Percentiles rank a stretch among this genome's conserved stretches.
Evolutionary conservation across 2,329 filamentous ascomycete species (phyloP).

Genomic region (Xylariaceae sp.): DNA sequence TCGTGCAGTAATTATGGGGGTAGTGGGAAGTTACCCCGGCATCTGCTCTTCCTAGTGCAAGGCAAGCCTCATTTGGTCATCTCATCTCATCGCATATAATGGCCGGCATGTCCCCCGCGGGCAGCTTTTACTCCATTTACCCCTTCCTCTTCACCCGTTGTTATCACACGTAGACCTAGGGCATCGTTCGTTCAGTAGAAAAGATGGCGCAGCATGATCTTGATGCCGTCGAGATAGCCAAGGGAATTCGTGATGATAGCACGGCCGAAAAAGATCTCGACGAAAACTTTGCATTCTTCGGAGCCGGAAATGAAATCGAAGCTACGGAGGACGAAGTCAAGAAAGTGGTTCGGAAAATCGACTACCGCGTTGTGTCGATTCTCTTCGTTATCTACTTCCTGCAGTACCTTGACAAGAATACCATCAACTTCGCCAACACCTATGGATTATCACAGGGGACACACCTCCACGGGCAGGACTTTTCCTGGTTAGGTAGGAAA

Average conservation of each 20-base stretch:
- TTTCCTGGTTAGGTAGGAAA: conserved; percentile 45
- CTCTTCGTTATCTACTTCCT: conserved; percentile 34
- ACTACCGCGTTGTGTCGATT: conserved; percentile 31
- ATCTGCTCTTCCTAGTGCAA: not conserved
- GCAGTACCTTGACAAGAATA: conserved; percentile 39
- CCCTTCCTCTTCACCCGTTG: not conserved
- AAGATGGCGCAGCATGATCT: conserved; percentile 17
- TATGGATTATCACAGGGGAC: conserved; percentile 47
- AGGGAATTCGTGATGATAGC: conserved; percentile 10
- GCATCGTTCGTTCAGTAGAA: not conserved
- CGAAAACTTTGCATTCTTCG: conserved; percentile 34
- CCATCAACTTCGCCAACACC: conserved; percentile 47
- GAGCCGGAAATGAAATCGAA: conserved; percentile 23
- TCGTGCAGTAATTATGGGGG: not conserved
- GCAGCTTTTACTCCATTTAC: not conserved
- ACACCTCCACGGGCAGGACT: conserved; percentile 46
- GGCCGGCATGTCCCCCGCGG: not conserved
- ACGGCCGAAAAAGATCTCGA: conserved; percentile 28
- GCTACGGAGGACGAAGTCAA: conserved; percentile 29
- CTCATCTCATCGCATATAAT: conserved; percentile 9
- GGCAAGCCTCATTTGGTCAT: not conserved
- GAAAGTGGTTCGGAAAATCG: conserved; percentile 33
- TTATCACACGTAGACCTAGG: not conserved
- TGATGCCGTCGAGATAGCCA: conserved; percentile 8
- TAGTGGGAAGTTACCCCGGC: not conserved